Base-by-base conservation (phyloP, 345 rosid species). In the Rhizophora apiculata region DNA sequence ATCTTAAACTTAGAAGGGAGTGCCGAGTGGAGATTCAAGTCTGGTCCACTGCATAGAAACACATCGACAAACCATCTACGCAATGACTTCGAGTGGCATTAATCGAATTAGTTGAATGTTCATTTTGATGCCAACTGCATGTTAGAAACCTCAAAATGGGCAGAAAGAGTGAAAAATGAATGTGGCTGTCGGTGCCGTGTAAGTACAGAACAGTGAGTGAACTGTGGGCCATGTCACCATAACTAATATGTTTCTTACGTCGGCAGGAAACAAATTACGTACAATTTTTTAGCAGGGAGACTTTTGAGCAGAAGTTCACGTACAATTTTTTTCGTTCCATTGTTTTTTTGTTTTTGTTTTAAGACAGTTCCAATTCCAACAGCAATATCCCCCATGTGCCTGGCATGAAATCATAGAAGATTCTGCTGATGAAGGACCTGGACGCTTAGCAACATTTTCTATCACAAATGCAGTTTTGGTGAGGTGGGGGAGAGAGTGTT, bases 401-500 rank as follows among this genome's bases (percentile, higher is more conserved):
- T 62, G 51, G 65, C 65, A 62, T 62, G 51, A 62, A 36, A 15
- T 21, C 29, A 36, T 19, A 62, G 29, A 39, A 39, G 66, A 63
- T 63, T 63, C 52, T 63, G 53, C 20, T 63, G 52, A 24, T 39
- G 31, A 21, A n/a, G 29, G 27, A 26, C 30, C 4, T 29, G 5
- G 11, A 29, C 18, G 63, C 31, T 60, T 30, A 13, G 9, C 66
- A 39, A 63, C 51, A 39, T 10, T 63, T 63, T 16, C n/a, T 29
- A 11, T 22, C 29, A 22, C 39, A 8, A 39, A 39, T 63, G 51
- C 49, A 34, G 74, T 55, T 60, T 52, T 54, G 55, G 70, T 54
- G 32, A 72, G 67, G 72, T 58, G 68, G 62, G 70, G 51, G 36
- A 30, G 74, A 68, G 43, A 68, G 58, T 22, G 10, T 11, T 27